Conservation (phyloP, 495 filamentous ascomycete species). For the Penicillium soppii region DNA sequence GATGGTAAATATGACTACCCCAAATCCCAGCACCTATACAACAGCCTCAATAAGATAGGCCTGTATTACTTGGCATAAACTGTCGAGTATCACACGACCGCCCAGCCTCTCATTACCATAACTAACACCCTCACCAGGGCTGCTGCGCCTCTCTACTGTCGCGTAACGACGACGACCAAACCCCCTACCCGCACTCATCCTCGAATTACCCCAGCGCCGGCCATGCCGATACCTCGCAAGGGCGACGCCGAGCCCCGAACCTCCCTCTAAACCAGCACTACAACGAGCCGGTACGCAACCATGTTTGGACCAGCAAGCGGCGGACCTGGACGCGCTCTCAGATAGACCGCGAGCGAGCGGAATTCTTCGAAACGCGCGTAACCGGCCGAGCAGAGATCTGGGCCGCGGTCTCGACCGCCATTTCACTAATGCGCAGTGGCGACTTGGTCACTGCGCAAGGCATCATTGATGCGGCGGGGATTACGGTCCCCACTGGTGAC, state of each 20-base stretch:
- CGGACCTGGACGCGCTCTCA: conserved; percentile 52
- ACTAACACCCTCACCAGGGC: conserved; percentile 28
- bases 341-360: conserved; percentile 51
- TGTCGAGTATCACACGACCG: conserved; percentile 2
- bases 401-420: conserved; percentile 65
- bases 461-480: conserved; percentile 70
- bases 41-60: background rate
- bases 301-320: conserved; percentile 51
- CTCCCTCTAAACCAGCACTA: conserved; percentile 45
- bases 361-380: conserved; percentile 84
- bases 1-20: conserved; percentile 26
- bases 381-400: conserved; percentile 76
- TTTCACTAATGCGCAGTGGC: conserved; percentile 59
- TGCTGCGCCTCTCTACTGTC: conserved; percentile 40
- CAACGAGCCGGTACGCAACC: conserved; percentile 49
- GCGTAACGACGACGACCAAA: conserved; percentile 28
- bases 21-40: background rate
- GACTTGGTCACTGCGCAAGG: conserved; percentile 75
- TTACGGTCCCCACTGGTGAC: conserved; percentile 76
- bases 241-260: conserved; percentile 16
- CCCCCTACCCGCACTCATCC: conserved; percentile 13
- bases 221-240: conserved; percentile 14
- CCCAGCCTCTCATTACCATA: background rate
- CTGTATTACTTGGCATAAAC: background rate
- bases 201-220: conserved; percentile 18